phyloP scores from a whole-genome alignment of 148 eudicot species.

The Camellia lanceoleosa region DNA sequence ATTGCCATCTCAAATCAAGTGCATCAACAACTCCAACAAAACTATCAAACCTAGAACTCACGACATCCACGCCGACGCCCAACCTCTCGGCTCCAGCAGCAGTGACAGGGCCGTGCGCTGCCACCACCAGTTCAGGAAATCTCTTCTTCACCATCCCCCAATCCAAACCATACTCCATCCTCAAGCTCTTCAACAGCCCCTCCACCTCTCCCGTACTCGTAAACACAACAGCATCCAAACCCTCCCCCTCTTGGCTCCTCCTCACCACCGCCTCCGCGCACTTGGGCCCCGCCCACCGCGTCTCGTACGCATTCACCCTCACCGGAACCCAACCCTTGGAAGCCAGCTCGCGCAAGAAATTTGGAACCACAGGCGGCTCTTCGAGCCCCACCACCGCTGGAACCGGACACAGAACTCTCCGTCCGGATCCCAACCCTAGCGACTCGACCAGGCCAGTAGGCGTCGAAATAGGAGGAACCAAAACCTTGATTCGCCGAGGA shows the following conservation, averaged over 20 bases:
- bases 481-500: slow-evolving; percentile 36
- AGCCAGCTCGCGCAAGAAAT: slow-evolving; percentile 41
- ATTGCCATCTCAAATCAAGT: slow-evolving; percentile 35
- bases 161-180: slow-evolving; percentile 40
- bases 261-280: slow-evolving; percentile 40
- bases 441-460: slow-evolving; percentile 58
- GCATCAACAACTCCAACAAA: slow-evolving; percentile 74
- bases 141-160: slow-evolving; percentile 55
- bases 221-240: slow-evolving; percentile 63
- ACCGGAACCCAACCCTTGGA: slow-evolving; percentile 52
- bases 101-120: slow-evolving; percentile 86
- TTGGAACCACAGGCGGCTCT: slow-evolving; percentile 71
- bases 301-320: slow-evolving; percentile 60
- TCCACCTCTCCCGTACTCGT: slow-evolving; percentile 90
- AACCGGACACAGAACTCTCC: slow-evolving; percentile 61
- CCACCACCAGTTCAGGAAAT: slow-evolving; percentile 59
- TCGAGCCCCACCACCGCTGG: slow-evolving; percentile 56
- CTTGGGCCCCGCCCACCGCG: slow-evolving; percentile 64
- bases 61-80: slow-evolving; percentile 79
- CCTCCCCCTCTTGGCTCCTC: slow-evolving; percentile 20
- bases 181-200: slow-evolving; percentile 72
- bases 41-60: slow-evolving; percentile 57
- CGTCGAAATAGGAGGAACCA: slow-evolving; percentile 53
- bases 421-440: slow-evolving; percentile 54
- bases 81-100: slow-evolving; percentile 75